phyloP scores from a whole-genome alignment of 2,329 filamentous ascomycete genomes.

The Hymenoscyphus occultus region DNA sequence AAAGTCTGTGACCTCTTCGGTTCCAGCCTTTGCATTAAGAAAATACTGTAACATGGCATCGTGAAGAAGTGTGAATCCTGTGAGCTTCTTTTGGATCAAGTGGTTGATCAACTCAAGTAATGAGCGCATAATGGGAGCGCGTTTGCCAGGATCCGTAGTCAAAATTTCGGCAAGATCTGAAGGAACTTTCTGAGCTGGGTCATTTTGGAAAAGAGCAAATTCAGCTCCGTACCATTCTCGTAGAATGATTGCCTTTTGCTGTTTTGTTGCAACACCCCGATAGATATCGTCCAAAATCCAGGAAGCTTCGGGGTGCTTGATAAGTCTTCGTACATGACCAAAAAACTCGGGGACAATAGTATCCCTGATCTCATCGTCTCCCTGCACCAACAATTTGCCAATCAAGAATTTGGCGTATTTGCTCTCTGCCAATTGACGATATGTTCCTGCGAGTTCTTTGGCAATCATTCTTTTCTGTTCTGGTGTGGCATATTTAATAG shows the following conservation, averaged over 20 bases:
- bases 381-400: conserved; percentile 91
- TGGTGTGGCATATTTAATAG: conserved; percentile 88
- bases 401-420: conserved; percentile 97
- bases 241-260: conserved; percentile 81
- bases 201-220: conserved; percentile 74
- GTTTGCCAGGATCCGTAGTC: conserved; percentile 76
- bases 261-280: conserved; percentile 76
- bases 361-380: conserved; percentile 81
- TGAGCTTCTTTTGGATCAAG: conserved; percentile 93
- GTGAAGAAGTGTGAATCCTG: conserved; percentile 95
- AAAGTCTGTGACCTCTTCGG: conserved; percentile 81
- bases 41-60: conserved; percentile 99
- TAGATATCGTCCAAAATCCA: conserved; percentile 99
- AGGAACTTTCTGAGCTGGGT: conserved; percentile 48
- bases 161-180: conserved; percentile 72
- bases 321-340: conserved; percentile 85
- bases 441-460: conserved; percentile 78
- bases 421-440: conserved; percentile 83
- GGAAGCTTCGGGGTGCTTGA: conserved; percentile 92
- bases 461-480: conserved; percentile 86
- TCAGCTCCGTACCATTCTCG: conserved; percentile 97
- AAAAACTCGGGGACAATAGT: conserved; percentile 93
- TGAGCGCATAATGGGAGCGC: conserved; percentile 80
- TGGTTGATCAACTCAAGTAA: conserved; percentile 85
- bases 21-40: conserved; percentile 71